These are phyloP conservation scores for Astrothelium subdiscretum DNA, from an alignment of 495 filamentous ascomycete genomes.

Conservation along the genomic window DNA sequence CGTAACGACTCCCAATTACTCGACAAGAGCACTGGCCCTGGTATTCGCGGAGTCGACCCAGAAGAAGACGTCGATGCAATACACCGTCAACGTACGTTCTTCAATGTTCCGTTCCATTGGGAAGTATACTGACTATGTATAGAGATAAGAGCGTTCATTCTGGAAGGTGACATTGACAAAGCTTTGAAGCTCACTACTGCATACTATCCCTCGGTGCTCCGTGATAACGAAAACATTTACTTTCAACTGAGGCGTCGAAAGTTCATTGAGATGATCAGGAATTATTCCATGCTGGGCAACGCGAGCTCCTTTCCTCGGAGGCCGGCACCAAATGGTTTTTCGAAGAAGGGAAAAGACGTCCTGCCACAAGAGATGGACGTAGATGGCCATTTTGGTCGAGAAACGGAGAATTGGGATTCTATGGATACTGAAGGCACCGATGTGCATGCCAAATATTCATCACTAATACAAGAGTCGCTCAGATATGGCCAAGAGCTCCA, in stretches of 20 bases:
- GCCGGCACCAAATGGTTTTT: not conserved
- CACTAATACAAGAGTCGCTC: conserved; percentile 57
- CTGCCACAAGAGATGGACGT: not conserved
- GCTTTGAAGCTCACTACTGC: conserved; percentile 69
- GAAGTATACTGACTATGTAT: conserved; percentile 1
- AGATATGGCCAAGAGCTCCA: conserved; percentile 71
- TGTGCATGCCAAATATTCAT: conserved; percentile 35
- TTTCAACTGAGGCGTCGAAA: conserved; percentile 85
- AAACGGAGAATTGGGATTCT: conserved; percentile 1
- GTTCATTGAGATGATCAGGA: conserved; percentile 92
- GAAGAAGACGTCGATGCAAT: conserved; percentile 82
- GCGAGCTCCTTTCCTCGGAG: conserved; percentile 23
- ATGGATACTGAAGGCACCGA: conserved; percentile 13
- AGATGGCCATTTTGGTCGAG: not conserved
- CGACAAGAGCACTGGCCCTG: conserved; percentile 31
- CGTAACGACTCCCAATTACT: conserved; percentile 44
- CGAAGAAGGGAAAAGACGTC: not conserved
- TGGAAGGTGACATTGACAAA: conserved; percentile 87
- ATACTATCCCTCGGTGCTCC: conserved; percentile 71
- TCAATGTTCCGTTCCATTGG: not conserved
- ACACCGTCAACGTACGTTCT: conserved; percentile 65
- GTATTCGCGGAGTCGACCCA: conserved; percentile 52
- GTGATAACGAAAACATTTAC: conserved; percentile 76
- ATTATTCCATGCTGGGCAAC: conserved; percentile 53
- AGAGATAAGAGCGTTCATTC: conserved; percentile 81